A percentile compares a stretch with the other conserved stretches of the same genome.
Evolutionary conservation across 768 basidiomycete genomes (phyloP).

Genomic region (Mrakia frigida): DNA sequence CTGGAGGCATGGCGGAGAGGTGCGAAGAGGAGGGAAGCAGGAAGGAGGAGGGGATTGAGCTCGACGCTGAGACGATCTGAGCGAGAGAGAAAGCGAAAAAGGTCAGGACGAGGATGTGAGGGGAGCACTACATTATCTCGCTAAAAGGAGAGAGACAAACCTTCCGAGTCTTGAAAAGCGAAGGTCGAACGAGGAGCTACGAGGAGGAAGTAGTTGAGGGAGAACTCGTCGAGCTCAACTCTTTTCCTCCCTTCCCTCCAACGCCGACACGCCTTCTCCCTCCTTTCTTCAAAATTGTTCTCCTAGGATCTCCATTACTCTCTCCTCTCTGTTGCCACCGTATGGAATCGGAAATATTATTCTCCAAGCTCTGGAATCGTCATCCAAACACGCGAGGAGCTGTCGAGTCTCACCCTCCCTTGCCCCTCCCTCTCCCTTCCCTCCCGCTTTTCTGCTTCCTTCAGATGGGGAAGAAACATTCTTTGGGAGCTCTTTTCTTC

Average conservation of each 20-base stretch:
- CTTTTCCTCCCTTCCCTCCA: neutral
- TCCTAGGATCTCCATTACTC: neutral
- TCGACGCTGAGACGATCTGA: neutral
- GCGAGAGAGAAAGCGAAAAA: no score
- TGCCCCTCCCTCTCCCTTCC: neutral
- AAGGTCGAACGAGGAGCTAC: neutral
- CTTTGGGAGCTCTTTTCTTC: neutral
- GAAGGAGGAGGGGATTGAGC: neutral
- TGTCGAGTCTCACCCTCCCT: neutral
- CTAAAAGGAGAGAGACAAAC: no score
- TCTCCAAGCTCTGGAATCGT: neutral
- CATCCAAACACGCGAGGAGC: neutral
- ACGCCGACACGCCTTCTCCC: neutral
- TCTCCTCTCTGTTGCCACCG: neutral
- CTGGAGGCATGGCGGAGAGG: neutral
- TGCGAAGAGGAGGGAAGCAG: neutral
- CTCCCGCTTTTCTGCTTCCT: neutral
- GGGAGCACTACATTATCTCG: no score
- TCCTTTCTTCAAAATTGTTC: neutral
- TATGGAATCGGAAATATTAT: neutral
- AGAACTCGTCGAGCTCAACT: neutral
- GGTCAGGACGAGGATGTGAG: no score
- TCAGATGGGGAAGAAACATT: neutral
- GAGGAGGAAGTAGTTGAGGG: neutral
- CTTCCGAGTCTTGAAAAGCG: neutral